Percentiles rank a stretch among this genome's conserved stretches.
Evolutionary conservation across 768 basidiomycete species (phyloP).

Genomic region (Tulasnella sp.): DNA sequence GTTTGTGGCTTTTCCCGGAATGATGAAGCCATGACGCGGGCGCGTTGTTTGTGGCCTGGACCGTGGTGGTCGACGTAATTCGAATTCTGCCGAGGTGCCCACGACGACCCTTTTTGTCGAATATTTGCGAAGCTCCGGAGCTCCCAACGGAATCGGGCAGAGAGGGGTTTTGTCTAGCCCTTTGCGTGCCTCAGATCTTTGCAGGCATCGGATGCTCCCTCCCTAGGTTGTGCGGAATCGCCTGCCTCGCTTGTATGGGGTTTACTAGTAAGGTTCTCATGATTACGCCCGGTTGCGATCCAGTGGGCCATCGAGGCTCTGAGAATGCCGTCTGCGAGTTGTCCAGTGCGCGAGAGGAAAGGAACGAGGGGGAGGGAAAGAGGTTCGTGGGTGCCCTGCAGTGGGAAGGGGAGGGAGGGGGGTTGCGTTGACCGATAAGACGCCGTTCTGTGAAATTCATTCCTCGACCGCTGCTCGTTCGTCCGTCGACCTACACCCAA

Average conservation of each 20-base stretch:
- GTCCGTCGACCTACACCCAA: conserved; percentile 12
- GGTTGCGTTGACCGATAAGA: conserved; percentile 5
- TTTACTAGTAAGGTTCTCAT: not conserved
- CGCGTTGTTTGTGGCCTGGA: not conserved
- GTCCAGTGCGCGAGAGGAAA: not conserved
- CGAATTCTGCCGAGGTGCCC: conserved; percentile 1
- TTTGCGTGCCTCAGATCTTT: conserved; percentile 2
- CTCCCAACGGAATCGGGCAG: not conserved
- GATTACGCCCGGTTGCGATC: not conserved
- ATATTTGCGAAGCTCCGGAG: conserved; percentile 4
- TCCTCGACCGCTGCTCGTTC: not conserved
- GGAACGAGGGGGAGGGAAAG: not conserved
- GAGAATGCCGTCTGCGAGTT: too few species aligned
- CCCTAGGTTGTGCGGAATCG: not conserved
- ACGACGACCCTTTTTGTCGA: not conserved
- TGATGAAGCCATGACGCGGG: not conserved
- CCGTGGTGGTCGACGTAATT: not conserved
- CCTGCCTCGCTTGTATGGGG: not conserved
- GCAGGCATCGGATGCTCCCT: not conserved
- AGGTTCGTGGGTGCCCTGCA: not conserved
- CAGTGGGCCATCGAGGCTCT: not conserved
- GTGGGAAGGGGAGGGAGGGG: conserved; percentile 9
- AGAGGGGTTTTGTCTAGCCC: conserved; percentile 3
- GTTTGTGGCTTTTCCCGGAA: not conserved
- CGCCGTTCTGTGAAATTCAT: conserved; percentile 18